These are phyloP conservation scores for Coemansia sp. DNA, from an alignment of 192 early-diverging fungal species.

Conservation along the genomic window DNA sequence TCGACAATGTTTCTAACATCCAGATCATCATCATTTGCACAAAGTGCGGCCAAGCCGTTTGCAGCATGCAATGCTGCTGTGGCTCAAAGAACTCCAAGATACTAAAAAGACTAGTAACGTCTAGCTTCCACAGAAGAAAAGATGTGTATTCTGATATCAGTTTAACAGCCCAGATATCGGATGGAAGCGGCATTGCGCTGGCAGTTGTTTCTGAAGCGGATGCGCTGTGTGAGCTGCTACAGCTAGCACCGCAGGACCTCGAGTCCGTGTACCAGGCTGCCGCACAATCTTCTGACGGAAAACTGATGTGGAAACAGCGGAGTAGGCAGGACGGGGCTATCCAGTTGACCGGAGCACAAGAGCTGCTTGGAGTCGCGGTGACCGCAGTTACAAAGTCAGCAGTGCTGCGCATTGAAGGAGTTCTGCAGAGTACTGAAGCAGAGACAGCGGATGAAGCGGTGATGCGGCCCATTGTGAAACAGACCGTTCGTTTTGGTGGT, in stretches of 20 bases:
- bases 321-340: neutral
- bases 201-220: neutral
- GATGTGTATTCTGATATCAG: neutral
- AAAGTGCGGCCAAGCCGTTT: conserved; percentile 23
- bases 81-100: conserved; percentile 14
- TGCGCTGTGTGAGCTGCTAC: conserved; percentile 7
- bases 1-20: conserved; percentile 11
- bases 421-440: neutral
- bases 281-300: conserved; percentile 32
- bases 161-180: conserved; percentile 25
- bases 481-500: conserved; percentile 36
- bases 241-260: conserved; percentile 6
- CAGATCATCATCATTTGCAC: conserved; percentile 14
- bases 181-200: conserved; percentile 45
- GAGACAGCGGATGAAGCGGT: conserved; percentile 1
- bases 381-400: neutral
- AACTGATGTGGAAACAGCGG: conserved; percentile 31
- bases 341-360: neutral
- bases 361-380: conserved; percentile 11
- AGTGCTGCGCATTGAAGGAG: conserved; percentile 19
- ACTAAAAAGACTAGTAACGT: neutral
- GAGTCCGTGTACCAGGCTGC: conserved; percentile 16
- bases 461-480: conserved; percentile 6
- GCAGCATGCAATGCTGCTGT: conserved; percentile 29
- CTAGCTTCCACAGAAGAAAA: neutral